Conservation (phyloP, 2,329 filamentous ascomycete genomes). For the Epicoccum sorghinum region DNA sequence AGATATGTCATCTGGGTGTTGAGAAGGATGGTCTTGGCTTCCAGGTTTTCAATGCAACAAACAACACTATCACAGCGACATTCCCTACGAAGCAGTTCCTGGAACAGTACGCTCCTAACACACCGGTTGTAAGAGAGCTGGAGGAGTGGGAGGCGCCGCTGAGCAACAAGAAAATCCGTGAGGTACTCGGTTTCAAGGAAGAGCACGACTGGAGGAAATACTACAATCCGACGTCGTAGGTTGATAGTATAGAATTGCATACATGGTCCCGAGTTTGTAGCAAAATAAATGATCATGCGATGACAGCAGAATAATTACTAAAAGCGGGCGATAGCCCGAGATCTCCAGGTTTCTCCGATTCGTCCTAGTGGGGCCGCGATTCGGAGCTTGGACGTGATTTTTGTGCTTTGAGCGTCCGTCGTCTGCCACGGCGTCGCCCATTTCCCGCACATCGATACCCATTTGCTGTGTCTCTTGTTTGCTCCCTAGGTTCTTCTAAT, state of each 20-base stretch:
- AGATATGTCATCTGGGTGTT: slow-evolving; percentile 64
- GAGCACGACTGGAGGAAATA: slow-evolving; percentile 64
- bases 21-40: slow-evolving; percentile 63
- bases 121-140: slow-evolving; percentile 62
- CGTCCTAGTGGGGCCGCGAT: neutral
- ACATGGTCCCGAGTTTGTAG: neutral
- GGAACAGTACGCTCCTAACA: slow-evolving; percentile 56
- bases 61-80: slow-evolving; percentile 64
- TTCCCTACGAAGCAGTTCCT: slow-evolving; percentile 60
- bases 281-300: neutral
- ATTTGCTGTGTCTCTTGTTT: slow-evolving; percentile 15
- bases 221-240: slow-evolving; percentile 2
- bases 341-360: neutral
- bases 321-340: neutral
- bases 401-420: slow-evolving; percentile 4
- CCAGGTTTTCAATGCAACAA: slow-evolving; percentile 69
- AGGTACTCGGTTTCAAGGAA: slow-evolving; percentile 65
- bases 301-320: neutral
- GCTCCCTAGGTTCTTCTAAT: slow-evolving; percentile 4
- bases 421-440: slow-evolving; percentile 6
- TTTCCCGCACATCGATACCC: slow-evolving; percentile 13
- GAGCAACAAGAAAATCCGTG: slow-evolving; percentile 65
- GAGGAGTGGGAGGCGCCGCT: slow-evolving; percentile 65
- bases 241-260: too few species aligned
- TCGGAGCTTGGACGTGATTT: slow-evolving; percentile 3